A percentile compares a stretch with the other conserved stretches of the same genome.
phyloP scores from a whole-genome alignment of 805 yeast species.

The Scheffersomyces coipomensis region DNA sequence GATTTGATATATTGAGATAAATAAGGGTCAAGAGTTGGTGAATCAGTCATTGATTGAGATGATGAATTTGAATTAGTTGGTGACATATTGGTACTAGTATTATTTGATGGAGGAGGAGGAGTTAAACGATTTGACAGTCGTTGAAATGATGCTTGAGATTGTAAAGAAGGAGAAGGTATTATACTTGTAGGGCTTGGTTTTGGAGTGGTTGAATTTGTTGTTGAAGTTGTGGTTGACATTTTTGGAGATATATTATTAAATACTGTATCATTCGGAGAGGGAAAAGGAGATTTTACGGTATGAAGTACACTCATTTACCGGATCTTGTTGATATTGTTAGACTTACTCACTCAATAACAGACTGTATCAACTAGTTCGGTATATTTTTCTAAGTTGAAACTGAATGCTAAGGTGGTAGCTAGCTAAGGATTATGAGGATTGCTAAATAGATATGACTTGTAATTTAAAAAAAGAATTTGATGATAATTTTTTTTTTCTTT shows the following conservation, averaged over 20 bases:
- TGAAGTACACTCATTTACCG: conserved; percentile 4
- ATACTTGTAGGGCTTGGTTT: conserved; percentile 2
- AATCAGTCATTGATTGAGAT: background rate
- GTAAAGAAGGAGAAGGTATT: background rate
- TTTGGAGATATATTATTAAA: conserved; percentile 2
- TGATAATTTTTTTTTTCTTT: no score
- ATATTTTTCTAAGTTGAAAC: no score
- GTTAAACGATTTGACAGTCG: background rate
- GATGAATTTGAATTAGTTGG: background rate
- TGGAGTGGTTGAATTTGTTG: conserved; percentile 6
- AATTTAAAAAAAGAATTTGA: no score
- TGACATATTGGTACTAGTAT: background rate
- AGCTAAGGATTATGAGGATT: no score
- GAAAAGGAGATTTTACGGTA: conserved; percentile 2
- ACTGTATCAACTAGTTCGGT: no score
- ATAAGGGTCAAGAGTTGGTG: conserved; percentile 15
- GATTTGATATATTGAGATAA: conserved; percentile 19
- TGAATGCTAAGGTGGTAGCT: no score
- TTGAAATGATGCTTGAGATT: background rate
- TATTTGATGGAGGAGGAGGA: background rate
- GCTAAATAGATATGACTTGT: no score
- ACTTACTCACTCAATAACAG: no score
- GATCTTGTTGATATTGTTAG: no score
- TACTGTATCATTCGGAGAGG: conserved; percentile 4
- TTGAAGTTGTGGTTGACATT: conserved; percentile 6